A percentile compares a stretch with the other conserved stretches of the same genome.
Evolutionary conservation across 148 eudicot genomes (phyloP).

Genomic region (Amaranthus palmeri): DNA sequence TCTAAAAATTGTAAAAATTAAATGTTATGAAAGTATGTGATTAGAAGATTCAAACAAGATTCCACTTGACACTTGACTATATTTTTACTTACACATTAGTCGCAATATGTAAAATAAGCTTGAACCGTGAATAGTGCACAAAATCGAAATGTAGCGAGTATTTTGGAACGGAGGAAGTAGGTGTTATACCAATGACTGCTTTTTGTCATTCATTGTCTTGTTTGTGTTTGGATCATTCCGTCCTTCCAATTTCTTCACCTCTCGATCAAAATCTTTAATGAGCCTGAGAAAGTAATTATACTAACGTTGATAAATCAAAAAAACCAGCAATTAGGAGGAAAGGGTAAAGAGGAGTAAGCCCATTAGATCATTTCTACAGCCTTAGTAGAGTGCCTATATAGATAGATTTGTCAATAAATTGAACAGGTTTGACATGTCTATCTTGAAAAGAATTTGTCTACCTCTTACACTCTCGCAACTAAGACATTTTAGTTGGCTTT

Average conservation of each 20-base stretch:
- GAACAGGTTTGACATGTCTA: not conserved
- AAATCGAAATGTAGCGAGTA: too few species aligned
- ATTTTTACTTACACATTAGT: too few species aligned
- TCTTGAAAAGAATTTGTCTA: constrained; percentile 18
- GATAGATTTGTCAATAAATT: not conserved
- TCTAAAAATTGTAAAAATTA: too few species aligned
- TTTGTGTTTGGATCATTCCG: constrained; percentile 59
- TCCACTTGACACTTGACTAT: too few species aligned
- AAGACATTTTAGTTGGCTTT: too few species aligned
- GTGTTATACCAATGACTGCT: constrained; percentile 74
- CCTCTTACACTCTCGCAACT: constrained; percentile 90
- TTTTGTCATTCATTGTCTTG: constrained; percentile 74
- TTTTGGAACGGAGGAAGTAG: too few species aligned
- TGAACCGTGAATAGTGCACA: too few species aligned
- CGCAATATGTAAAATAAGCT: too few species aligned
- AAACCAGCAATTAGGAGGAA: not conserved
- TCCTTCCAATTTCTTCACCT: constrained; percentile 59
- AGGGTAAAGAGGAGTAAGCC: not conserved
- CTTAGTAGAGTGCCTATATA: not conserved
- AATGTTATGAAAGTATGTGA: too few species aligned
- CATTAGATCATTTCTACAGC: not conserved
- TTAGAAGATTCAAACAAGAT: too few species aligned
- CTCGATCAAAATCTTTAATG: constrained; percentile 92
- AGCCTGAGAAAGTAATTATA: constrained; percentile 47
- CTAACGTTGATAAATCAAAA: not conserved